These are phyloP conservation scores for Pseudogymnoascus sp. DNA, from an alignment of 2,329 filamentous ascomycete species.

Conservation along the genomic window DNA sequence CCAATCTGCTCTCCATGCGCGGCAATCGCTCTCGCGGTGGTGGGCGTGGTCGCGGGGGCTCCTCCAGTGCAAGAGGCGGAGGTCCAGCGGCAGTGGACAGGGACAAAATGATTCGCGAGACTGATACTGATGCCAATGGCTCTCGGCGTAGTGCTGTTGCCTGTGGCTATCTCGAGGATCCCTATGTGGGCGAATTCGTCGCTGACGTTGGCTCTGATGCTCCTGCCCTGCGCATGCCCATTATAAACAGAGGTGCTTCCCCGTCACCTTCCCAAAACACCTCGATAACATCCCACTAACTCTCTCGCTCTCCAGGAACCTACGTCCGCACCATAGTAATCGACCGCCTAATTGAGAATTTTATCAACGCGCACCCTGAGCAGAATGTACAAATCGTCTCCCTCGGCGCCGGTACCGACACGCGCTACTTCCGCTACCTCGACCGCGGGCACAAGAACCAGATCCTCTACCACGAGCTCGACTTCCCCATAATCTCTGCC, in stretches of 20 bases:
- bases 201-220: conserved; percentile 36
- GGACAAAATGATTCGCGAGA: conserved; percentile 75
- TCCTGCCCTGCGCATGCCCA: conserved; percentile 63
- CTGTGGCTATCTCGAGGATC: conserved; percentile 75
- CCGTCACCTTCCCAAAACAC: conserved; percentile 1
- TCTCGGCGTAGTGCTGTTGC: conserved; percentile 84
- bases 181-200: conserved; percentile 66
- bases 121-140: conserved; percentile 83
- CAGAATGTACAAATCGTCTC: conserved; percentile 71
- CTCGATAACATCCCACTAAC: conserved; percentile 13
- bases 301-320: conserved; percentile 54
- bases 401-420: conserved; percentile 89
- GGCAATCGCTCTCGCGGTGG: conserved; percentile 38
- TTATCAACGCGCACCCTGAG: conserved; percentile 43
- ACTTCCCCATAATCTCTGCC: conserved; percentile 69
- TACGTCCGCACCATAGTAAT: conserved; percentile 82
- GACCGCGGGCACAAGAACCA: conserved; percentile 16
- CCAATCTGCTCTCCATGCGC: conserved; percentile 61
- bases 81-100: conserved; percentile 30
- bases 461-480: conserved; percentile 82
- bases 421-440: conserved; percentile 61
- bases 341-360: conserved; percentile 66
- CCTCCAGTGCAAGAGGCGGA: conserved; percentile 11
- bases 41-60: conserved; percentile 29
- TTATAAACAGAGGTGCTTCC: conserved; percentile 80